These are phyloP conservation scores for Schrenkiella parvula DNA, from an alignment of 345 rosid species.

Conservation along the genomic window DNA sequence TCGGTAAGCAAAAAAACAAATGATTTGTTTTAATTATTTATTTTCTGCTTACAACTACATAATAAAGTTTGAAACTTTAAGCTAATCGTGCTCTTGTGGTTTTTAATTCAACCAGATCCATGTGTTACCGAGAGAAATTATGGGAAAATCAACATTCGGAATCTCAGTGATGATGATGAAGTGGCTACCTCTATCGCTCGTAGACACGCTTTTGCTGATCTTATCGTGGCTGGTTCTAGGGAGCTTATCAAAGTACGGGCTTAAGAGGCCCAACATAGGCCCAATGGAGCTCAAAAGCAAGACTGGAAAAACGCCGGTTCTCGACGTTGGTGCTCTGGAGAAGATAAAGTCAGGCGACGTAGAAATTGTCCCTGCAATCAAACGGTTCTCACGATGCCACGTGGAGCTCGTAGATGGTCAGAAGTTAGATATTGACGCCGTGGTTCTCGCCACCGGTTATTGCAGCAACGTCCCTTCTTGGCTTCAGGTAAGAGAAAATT, in stretches of 20 bases:
- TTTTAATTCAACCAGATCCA: slow-evolving; percentile 44
- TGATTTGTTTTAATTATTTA: background rate
- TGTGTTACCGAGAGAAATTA: slow-evolving; percentile 55
- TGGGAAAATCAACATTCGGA: slow-evolving; percentile 60
- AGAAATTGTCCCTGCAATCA: slow-evolving; percentile 63
- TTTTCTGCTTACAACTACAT: background rate
- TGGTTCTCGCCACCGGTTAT: slow-evolving; percentile 76
- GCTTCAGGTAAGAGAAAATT: slow-evolving; percentile 56
- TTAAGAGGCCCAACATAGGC: slow-evolving; percentile 61
- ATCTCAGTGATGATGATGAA: slow-evolving; percentile 51
- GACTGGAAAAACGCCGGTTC: slow-evolving; percentile 74
- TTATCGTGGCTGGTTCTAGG: slow-evolving; percentile 60
- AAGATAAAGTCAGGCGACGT: slow-evolving; percentile 67
- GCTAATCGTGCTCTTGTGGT: background rate
- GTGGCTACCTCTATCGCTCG: slow-evolving; percentile 77
- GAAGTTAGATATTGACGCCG: slow-evolving; percentile 49
- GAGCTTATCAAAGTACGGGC: slow-evolving; percentile 49
- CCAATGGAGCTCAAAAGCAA: slow-evolving; percentile 60
- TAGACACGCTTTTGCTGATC: slow-evolving; percentile 55
- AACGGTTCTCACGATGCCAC: slow-evolving; percentile 42
- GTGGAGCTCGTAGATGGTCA: slow-evolving; percentile 65
- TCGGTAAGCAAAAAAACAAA: slow-evolving; percentile 47
- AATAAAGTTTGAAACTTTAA: background rate
- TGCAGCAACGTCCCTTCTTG: slow-evolving; percentile 67
- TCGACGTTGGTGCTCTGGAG: slow-evolving; percentile 69